phyloP scores from a whole-genome alignment of 2,329 filamentous ascomycete genomes.

The Ophiostoma australiae region DNA sequence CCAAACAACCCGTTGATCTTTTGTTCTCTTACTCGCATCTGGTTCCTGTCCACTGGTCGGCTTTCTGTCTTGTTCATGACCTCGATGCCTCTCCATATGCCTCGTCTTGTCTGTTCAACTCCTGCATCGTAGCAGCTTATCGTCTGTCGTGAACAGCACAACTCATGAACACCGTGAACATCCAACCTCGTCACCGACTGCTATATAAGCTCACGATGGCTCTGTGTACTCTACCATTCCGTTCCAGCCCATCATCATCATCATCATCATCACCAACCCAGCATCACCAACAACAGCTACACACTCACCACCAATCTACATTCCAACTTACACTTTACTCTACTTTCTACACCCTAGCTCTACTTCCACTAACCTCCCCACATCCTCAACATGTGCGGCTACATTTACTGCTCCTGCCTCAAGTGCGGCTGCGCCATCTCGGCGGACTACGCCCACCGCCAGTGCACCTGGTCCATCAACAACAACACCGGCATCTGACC shows the following conservation, averaged over 20 bases:
- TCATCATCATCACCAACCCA: background rate
- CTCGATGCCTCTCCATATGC: background rate
- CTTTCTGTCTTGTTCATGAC: background rate
- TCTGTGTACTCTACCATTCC: background rate
- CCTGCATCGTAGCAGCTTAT: background rate
- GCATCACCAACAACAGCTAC: background rate
- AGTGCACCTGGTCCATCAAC: background rate
- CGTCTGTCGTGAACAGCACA: background rate
- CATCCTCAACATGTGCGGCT: background rate
- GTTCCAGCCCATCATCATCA: background rate
- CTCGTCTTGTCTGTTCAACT: background rate
- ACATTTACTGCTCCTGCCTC: background rate
- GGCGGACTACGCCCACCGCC: background rate
- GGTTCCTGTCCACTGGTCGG: background rate
- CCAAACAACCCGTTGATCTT: background rate
- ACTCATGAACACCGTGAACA: background rate
- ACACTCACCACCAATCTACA: background rate
- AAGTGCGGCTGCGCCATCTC: background rate
- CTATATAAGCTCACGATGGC: background rate
- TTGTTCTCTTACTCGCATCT: background rate
- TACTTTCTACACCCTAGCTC: background rate
- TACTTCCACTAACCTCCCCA: background rate
- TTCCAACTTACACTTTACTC: background rate
- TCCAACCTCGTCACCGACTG: background rate
- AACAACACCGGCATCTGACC: background rate